phyloP scores from a whole-genome alignment of 208 protist species.

The Leishmania amazonensis region DNA sequence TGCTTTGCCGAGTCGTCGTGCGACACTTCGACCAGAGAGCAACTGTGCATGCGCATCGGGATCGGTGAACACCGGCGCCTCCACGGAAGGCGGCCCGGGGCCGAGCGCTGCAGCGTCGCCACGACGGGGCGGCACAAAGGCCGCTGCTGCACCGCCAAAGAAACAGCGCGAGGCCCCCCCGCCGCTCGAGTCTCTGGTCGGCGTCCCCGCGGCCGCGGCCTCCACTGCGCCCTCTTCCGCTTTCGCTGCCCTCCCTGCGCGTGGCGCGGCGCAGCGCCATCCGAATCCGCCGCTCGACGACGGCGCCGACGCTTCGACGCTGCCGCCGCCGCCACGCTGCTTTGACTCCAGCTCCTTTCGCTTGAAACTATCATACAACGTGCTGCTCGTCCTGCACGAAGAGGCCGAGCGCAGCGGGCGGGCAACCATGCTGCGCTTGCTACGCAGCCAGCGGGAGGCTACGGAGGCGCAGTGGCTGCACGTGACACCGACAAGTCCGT shows the following conservation, averaged over 20 bases:
- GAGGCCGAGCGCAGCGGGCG: constrained; percentile 28
- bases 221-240: neutral
- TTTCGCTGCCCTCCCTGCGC: neutral
- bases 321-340: constrained; percentile 24
- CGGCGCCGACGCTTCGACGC: constrained; percentile 7
- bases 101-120: neutral
- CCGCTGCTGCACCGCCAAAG: neutral
- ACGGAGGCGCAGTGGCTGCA: constrained; percentile 19
- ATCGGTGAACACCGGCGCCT: neutral
- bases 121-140: too few species aligned
- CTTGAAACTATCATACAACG: constrained; percentile 66
- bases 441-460: constrained; percentile 16
- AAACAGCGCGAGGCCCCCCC: neutral
- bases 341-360: constrained; percentile 73
- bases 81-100: neutral
- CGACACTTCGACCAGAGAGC: neutral
- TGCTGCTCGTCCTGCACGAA: constrained; percentile 41
- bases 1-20: neutral
- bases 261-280: neutral
- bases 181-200: neutral
- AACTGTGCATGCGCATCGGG: neutral
- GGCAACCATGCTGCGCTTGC: constrained; percentile 17
- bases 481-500: neutral
- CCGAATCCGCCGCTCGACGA: neutral
- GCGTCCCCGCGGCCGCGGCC: neutral